phyloP scores from a whole-genome alignment of 2,329 filamentous ascomycete genomes.

The Trichoderma brevicompactum region DNA sequence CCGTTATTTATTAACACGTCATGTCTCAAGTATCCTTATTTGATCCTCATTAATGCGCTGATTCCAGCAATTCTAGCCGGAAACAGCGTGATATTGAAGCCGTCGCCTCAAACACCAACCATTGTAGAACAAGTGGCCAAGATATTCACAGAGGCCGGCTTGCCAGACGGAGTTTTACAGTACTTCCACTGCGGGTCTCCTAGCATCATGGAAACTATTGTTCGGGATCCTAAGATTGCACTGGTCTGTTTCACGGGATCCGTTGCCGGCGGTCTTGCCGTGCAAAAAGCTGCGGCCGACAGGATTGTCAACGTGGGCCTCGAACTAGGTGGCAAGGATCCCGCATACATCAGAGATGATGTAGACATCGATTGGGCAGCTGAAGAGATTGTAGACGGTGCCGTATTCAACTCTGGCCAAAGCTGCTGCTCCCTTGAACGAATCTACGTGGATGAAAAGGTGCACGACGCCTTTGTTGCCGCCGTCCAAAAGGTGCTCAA shows the following conservation, averaged over 20 bases:
- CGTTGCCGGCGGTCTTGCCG: slow-evolving; percentile 81
- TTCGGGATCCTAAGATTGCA: slow-evolving; percentile 75
- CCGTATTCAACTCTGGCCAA: slow-evolving; percentile 98
- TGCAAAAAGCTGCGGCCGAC: slow-evolving; percentile 83
- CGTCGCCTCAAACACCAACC: slow-evolving; percentile 92
- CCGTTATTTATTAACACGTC: slow-evolving; percentile 14
- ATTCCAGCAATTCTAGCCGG: slow-evolving; percentile 89
- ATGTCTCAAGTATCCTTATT: slow-evolving; percentile 77
- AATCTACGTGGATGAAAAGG: slow-evolving; percentile 83
- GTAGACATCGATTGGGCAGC: slow-evolving; percentile 91
- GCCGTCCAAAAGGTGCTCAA: slow-evolving; percentile 79
- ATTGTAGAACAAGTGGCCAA: slow-evolving; percentile 82
- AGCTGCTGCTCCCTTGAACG: slow-evolving; percentile 93
- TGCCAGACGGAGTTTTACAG: slow-evolving; percentile 83
- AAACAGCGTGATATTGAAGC: slow-evolving; percentile 91
- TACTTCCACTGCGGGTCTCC: slow-evolving; percentile 89
- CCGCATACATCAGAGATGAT: slow-evolving; percentile 84
- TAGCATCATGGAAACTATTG: slow-evolving; percentile 74
- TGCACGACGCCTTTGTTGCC: slow-evolving; percentile 81
- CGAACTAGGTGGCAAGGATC: slow-evolving; percentile 93
- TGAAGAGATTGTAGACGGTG: slow-evolving; percentile 91
- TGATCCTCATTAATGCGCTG: slow-evolving; percentile 90
- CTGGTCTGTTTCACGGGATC: slow-evolving; percentile 94
- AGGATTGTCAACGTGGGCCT: slow-evolving; percentile 85
- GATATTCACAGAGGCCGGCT: slow-evolving; percentile 77